Base-by-base conservation (phyloP, 192 early-diverging fungal species). In the Polychytrium aggregatum region DNA sequence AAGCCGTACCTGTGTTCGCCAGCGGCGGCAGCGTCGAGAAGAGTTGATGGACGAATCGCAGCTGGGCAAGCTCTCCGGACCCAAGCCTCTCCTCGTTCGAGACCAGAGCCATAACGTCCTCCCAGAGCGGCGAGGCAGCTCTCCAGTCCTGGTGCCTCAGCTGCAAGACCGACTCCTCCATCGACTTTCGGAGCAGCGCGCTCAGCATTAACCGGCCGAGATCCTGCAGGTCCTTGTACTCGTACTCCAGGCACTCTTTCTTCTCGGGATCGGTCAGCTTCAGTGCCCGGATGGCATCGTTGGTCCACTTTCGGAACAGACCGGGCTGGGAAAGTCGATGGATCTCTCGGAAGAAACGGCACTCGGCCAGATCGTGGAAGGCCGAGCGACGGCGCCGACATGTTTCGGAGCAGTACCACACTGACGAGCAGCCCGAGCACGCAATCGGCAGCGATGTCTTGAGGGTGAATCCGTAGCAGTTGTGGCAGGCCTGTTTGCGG, bases 401-500 rank as follows among this genome's bases (percentile, higher is more conserved):
- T 17, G 11, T 35, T 9, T 47, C 8, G 11, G 46, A 47, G 20
- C 46, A 47, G 46, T 47, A 47, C 14, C 18, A 47, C 18, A 47
- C 36, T 9, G 30, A n/a, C n/a, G 11, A 21, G 36, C 46, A 47
- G 46, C 18, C 31, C 8, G 11, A 9, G 27, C 46, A 47, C n/a
- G 31, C 14, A 18, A 11, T 9, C 7, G 25, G 36, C 16, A 47
- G 46, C 14, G 46, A 39, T 9, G 46, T 13, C 7, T 14, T 8
- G 17, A 47, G 29, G 9, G 31, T 47, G 27, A 13, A 47, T 35
- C n/a, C 29, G 20, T 18, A 9, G 36, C 46, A 47, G 36, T 13
- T 39, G 46, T 47, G 46, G 46, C 46, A 47, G 9, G 46, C 46
- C n/a, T 47, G 31, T 34, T 47, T 47, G 7, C 46, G 46, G 26